Base-by-base conservation (phyloP, 352 stramenopile genomes). In the Aphanomyces cochlioides region DNA sequence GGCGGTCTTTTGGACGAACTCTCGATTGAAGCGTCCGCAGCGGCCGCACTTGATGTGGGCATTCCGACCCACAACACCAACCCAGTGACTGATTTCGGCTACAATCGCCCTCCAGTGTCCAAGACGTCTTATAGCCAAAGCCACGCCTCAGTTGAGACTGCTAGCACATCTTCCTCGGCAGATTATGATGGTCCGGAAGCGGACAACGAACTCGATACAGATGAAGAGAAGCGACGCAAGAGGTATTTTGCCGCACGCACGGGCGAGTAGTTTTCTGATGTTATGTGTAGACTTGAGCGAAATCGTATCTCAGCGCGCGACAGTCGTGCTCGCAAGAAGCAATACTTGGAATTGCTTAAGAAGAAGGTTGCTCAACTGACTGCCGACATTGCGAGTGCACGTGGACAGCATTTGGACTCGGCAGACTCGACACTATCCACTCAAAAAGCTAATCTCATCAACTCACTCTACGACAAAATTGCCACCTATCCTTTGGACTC, bases 281-380 rank as follows among this genome's bases (percentile, higher is more conserved):
- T 6, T 12, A 21, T 15, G 17, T 5, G 28, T 61, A 86, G 83
- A 56, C 73, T 95, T 13, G 87, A 87, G 43, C 79, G 88, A 56
- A 96, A 96, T 74, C 84, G 88, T 21, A 87, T 94, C 76, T 96
- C 88, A 3, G 88, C 88, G 5, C 86, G 88, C 43, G 87, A 96
- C 73, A 96, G 88, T 71, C 88, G 88, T 13, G 84, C 87, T 57
- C 86, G 88, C 38, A 96, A 96, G 81, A 96, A 96, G 66, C 88
- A 96, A 74, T 96, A 96, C 60, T 67, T 96, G 37, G 88, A 96
- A 73, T 73, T 96, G 36, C 72, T 96, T 7, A 87, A 96, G 75
- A 87, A 96, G 57, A 96, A 96, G 34, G 54, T 61, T 13, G 13
- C 85, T 3, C 88, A 96, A 72, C 66, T 96, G 47, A 96, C 88